Evolutionary conservation across 225 moss, liverwort and hornwort species (phyloP), one percentile per base, ranked within the genome.

Genomic region (Marchantia polymorpha): DNA sequence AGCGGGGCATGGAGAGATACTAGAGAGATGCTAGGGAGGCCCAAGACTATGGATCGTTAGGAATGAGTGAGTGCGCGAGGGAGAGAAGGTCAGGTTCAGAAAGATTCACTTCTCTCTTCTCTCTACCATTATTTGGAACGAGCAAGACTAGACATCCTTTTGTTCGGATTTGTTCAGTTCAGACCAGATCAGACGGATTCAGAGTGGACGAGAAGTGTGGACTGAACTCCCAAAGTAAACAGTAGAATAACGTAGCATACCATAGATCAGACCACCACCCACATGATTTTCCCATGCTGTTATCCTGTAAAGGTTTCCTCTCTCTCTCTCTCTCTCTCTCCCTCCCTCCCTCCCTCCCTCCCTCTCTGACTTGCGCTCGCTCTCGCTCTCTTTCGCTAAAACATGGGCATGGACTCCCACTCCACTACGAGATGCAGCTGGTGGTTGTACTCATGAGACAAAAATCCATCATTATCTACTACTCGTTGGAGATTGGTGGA

Each of bases 41-140:
- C 39, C 39, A 39, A 39, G 39, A 39, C 39, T 5, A 39, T 39
- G 39, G 65, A 65, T 63, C 27, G 5, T 25, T 8, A 65, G 25
- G 25, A 65, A 9, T 63, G 63, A 63, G 23, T 27, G 25, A 67
- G 67, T 27, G 25, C 31, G 67, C 17, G 31, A 13, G 30, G 17
- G 29, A 67, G 60, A 60, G 26, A 26, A 2, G 66, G 66, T 71
- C 48, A 48, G 71, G 49, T 71, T 48, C 48, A 7, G 14, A 46
- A 22, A 71, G 71, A 71, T 48, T 71, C 71, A 48, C 22, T 49
- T 71, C 71, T 71, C 71, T 71, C 71, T 66, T 66, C 66, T 71
- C 22, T 71, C 71, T 71, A 71, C 17, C 71, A 71, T 71, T 71
- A 71, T 71, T 71, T 46, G 50, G 71, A 39, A 71, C 15, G 71